Percentiles rank a stretch among this genome's conserved stretches.
Evolutionary conservation across 495 filamentous ascomycete species (phyloP).

Genomic region (Penicillium coprophilum): DNA sequence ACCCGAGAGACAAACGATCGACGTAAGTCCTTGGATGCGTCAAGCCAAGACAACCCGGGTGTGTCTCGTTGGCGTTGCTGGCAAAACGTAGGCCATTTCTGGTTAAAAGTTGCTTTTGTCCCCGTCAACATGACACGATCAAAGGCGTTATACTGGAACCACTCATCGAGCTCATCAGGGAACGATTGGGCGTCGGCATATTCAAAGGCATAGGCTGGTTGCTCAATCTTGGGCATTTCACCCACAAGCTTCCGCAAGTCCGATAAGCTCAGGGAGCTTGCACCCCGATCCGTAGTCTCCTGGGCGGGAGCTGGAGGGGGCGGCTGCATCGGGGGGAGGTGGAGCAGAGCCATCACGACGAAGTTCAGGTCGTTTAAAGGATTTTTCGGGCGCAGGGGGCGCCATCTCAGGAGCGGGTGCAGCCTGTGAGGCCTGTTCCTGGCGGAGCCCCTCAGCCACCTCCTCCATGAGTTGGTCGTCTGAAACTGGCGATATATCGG

Average conservation of each 20-base stretch:
- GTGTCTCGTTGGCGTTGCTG: slow-evolving; percentile 33
- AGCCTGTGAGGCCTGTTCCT: slow-evolving; percentile 39
- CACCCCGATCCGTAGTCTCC: slow-evolving; percentile 45
- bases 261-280: slow-evolving; percentile 78
- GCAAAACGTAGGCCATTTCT: slow-evolving; percentile 56
- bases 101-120: slow-evolving; percentile 70
- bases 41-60: slow-evolving; percentile 49
- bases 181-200: slow-evolving; percentile 82
- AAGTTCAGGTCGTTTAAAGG: slow-evolving; percentile 51
- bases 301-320: slow-evolving; percentile 55
- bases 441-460: slow-evolving; percentile 48
- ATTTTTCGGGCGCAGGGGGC: slow-evolving; percentile 19
- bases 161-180: slow-evolving; percentile 89
- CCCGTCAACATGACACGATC: slow-evolving; percentile 65
- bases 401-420: slow-evolving; percentile 9
- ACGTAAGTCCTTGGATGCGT: slow-evolving; percentile 44
- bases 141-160: slow-evolving; percentile 88
- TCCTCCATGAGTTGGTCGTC: slow-evolving; percentile 51
- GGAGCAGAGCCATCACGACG: slow-evolving; percentile 55
- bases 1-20: slow-evolving; percentile 45
- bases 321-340: slow-evolving; percentile 58
- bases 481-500: slow-evolving; percentile 51
- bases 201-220: slow-evolving; percentile 87
- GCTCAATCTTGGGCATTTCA: slow-evolving; percentile 74
- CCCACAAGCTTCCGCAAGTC: slow-evolving; percentile 79